Base-by-base conservation (phyloP, 108 stramenopile species). In the Skeletonema menzelii region DNA sequence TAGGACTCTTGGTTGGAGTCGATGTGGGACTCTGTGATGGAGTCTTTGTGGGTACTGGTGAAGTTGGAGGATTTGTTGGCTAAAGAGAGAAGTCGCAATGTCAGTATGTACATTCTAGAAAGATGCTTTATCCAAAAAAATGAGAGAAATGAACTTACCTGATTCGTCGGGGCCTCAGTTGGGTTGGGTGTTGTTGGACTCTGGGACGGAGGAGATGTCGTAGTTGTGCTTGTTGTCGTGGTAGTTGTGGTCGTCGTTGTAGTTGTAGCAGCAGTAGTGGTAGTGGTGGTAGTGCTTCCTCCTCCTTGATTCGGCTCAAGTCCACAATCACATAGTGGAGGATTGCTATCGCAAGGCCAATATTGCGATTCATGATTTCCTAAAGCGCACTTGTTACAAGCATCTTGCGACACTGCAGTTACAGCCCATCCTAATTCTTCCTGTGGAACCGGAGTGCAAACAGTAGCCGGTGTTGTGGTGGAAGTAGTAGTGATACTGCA, bases 321-420 rank as follows among this genome's bases (percentile, higher is more conserved):
- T n/a, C 17, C 31, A 35, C 61, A 63, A 28, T 34, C 35, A 37
- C 61, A 63, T 37, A 63, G 38, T 38, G 61, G 30, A 38, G 61
- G 61, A 63, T 63, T 63, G 13, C 61, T 63, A 63, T 63, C 31
- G 31, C 61, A 63, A 5, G 61, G 61, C 61, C 61, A 63, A 35
- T 63, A 63, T 63, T 31, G 28, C 32, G 61, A 63, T 35, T 63
- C 61, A 19, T 34, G 31, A 35, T 63, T 63, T 4, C 19, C 20
- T 63, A 17, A 37, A 4, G 61, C 61, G 38, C 61, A 63, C 8
- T 63, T 63, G 61, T 63, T n/a, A 19, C 61, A 63, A 19, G 7
- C 3, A 13, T n/a, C 17, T 20, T 63, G 61, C 11, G 61, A 63
- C 13, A 63, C 61, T n/a, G 61, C 61, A 17, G 61, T 63, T 40